Percentiles rank a stretch among this genome's conserved stretches.
Conservation (phyloP, 2,329 filamentous ascomycete species). For the Tolypocladium guangdongense region DNA sequence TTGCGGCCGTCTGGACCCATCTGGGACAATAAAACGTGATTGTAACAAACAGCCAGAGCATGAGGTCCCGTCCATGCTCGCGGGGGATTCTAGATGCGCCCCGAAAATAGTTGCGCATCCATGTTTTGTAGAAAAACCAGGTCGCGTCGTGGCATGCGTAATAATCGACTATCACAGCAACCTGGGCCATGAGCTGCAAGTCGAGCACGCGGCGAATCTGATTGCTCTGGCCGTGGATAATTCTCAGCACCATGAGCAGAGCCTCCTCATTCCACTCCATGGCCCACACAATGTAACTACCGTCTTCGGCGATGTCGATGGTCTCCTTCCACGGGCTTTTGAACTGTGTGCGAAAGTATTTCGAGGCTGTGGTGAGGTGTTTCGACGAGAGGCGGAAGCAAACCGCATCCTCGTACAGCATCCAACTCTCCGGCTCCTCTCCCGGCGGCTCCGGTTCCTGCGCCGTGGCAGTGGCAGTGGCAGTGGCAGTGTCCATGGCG, state of each 20-base stretch:
- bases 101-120: background rate
- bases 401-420: background rate
- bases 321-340: slow-evolving; percentile 3
- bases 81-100: fast-evolving
- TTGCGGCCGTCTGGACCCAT: too few relatives aligned
- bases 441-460: too few relatives aligned
- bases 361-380: slow-evolving; percentile 24
- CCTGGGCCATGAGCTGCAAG: slow-evolving; percentile 30
- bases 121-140: slow-evolving; percentile 21
- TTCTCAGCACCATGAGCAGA: slow-evolving; percentile 29
- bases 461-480: too few relatives aligned
- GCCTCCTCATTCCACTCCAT: slow-evolving; percentile 23
- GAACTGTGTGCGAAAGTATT: slow-evolving; percentile 9
- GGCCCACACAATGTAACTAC: slow-evolving; percentile 7
- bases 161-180: slow-evolving; percentile 31
- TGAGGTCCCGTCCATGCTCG: too few relatives aligned
- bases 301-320: slow-evolving; percentile 1
- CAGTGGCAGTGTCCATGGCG: too few relatives aligned
- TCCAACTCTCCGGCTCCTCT: background rate
- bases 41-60: too few relatives aligned
- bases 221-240: slow-evolving; percentile 31
- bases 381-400: slow-evolving; percentile 16
- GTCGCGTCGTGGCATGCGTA: slow-evolving; percentile 31
- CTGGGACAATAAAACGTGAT: too few relatives aligned
- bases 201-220: slow-evolving; percentile 25